Percentiles rank a stretch among this genome's conserved stretches.
These are phyloP conservation scores for Tricholoma flavovirens DNA, from an alignment of 768 basidiomycete genomes.

Conservation along the genomic window DNA sequence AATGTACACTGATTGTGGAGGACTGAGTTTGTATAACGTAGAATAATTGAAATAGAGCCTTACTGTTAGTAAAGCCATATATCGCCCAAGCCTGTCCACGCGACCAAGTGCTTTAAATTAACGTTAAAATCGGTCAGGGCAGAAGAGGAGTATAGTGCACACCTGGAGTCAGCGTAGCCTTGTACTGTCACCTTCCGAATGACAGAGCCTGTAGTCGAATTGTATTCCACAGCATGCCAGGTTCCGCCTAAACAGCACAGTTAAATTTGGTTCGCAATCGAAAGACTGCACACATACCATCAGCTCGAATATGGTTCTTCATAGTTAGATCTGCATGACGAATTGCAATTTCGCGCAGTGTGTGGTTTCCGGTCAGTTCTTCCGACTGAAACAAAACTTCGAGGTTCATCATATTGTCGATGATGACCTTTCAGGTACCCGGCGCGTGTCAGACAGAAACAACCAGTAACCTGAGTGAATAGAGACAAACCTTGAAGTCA, in stretches of 20 bases:
- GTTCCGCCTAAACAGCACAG: constrained; percentile 31
- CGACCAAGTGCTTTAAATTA: constrained; percentile 55
- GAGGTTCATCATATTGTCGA: constrained; percentile 79
- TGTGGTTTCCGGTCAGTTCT: not conserved
- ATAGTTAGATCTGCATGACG: constrained; percentile 61
- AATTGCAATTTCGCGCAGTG: too few species aligned
- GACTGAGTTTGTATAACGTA: too few species aligned
- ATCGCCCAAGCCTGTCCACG: constrained; percentile 71
- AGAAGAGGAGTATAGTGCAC: not conserved
- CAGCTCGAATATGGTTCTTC: constrained; percentile 57
- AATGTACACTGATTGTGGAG: constrained; percentile 44
- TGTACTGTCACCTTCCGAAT: constrained; percentile 53
- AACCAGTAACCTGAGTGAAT: not conserved
- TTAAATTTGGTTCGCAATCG: too few species aligned
- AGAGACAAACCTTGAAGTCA: constrained; percentile 44
- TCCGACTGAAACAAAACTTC: constrained; percentile 59
- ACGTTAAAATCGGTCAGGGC: not conserved
- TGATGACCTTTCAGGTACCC: constrained; percentile 47
- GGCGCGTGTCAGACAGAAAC: not conserved
- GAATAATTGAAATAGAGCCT: constrained; percentile 16
- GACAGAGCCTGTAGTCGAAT: constrained; percentile 57
- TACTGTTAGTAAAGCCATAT: constrained; percentile 66
- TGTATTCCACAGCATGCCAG: constrained; percentile 64
- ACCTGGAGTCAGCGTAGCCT: constrained; percentile 51
- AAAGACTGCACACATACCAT: constrained; percentile 35